Base-by-base conservation (phyloP, 2,329 filamentous ascomycete genomes). In the Talaromyces rugulosus region DNA sequence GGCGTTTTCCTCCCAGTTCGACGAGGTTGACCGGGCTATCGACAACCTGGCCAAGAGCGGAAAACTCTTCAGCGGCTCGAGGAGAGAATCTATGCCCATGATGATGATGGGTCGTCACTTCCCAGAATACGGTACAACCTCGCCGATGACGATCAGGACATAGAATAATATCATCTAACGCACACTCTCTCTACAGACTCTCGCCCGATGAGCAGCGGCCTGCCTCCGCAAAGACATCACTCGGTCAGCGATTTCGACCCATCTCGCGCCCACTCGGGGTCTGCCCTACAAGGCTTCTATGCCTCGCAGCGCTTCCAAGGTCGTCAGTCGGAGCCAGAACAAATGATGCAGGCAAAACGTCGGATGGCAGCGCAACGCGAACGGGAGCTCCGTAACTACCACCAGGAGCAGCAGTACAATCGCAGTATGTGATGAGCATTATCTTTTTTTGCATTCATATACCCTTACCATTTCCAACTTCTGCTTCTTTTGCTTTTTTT, bases 351-450 rank as follows among this genome's bases (percentile, higher is more conserved):
- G 87, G 93, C 92, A 73, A 98, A 98, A 86, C 92, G 95, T 83
- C 90, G 94, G 84, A 96, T 98, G 91, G 95, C 95, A 74, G 95
- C 95, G 78, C 95, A 98, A 82, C 91, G 95, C 80, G 95, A 99
- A 85, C 91, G 94, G 80, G 95, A 99, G 83, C 89, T 99, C 79
- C 92, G 95, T 80, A 99, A 98, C 82, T 96, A 98, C 82, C 95
- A 99, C 82, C 96, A 97, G 82, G 95, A 99, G 87, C 95, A 99
- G 87, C 95, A 99, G 87, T 98, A 96, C 82, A 96, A 98, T 85
- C 89, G 94, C 91, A 97, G 95, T 98, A 81, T 71, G 78, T 79
- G 75, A 79, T 78, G 62, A 77, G 74, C 71, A 67, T 73, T 69
- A 59, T 61, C 62, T 67, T 65, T 69, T 67, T 66, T 67, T 65